A percentile compares a stretch with the other conserved stretches of the same genome.
Evolutionary conservation across 345 rosid species (phyloP).

Genomic region (Chamaenerion angustifolium): DNA sequence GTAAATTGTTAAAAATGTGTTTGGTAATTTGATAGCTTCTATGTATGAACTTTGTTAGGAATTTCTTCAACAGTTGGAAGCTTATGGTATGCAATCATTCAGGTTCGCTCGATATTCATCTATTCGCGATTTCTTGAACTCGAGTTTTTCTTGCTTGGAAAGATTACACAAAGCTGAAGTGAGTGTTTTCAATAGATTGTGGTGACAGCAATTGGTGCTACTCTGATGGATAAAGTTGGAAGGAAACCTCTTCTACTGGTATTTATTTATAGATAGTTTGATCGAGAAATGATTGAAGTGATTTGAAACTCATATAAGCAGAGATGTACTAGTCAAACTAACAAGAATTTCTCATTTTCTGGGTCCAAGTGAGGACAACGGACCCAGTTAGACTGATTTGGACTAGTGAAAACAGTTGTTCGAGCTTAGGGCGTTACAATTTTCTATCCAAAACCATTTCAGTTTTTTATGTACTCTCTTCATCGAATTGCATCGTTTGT

Average conservation of each 20-base stretch:
- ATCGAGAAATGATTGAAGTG: too few relatives aligned
- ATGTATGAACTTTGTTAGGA: conserved; percentile 24
- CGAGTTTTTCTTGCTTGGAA: too few relatives aligned
- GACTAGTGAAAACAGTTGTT: too few relatives aligned
- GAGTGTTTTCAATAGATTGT: conserved; percentile 30
- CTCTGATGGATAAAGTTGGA: conserved; percentile 66
- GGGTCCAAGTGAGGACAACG: too few relatives aligned
- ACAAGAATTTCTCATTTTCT: too few relatives aligned
- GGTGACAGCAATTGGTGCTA: conserved; percentile 50
- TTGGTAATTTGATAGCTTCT: not conserved
- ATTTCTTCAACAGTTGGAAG: conserved; percentile 58
- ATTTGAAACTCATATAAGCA: too few relatives aligned
- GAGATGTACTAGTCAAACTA: too few relatives aligned
- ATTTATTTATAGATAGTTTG: too few relatives aligned
- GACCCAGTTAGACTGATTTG: too few relatives aligned
- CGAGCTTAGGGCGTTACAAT: too few relatives aligned
- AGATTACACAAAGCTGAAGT: not conserved
- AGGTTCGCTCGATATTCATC: conserved; percentile 29
- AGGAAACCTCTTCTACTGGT: conserved; percentile 82
- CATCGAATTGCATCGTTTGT: not conserved
- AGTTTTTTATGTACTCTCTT: not conserved
- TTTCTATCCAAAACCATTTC: not conserved
- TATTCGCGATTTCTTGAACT: not conserved
- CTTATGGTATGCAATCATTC: conserved; percentile 67
- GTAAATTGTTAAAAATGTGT: too few relatives aligned